Base-by-base conservation (phyloP, 495 filamentous ascomycete genomes). In the Penicillium cataractarum region DNA sequence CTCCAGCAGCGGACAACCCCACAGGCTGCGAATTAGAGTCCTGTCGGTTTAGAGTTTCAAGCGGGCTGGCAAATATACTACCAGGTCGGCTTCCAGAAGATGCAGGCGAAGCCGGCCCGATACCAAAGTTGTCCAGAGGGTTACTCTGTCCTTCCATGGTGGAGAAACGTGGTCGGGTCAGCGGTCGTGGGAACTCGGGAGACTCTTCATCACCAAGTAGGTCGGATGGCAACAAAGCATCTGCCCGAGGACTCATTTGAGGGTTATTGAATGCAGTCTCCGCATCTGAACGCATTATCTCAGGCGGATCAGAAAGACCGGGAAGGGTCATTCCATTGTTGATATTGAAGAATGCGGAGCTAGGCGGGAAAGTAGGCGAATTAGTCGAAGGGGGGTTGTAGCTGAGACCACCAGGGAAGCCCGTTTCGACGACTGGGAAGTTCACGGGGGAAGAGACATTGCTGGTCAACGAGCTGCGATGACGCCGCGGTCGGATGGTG, bases 191-290 rank as follows among this genome's bases (percentile, higher is more conserved):
- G 76, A 76, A 82, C 80, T 73, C 78, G 1, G 86, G 83, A 7
- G 81, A 81, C 60, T 93, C 92, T 49, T 93, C 92, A 61, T 92
- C 86, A 3, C 89, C 76, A 64, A 96, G 87, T 57, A 96, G 86
- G 63, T 91, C 89, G 1, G 91, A 92, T 24, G 92, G 92, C 26
- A 96, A 77, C 27, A 95, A 79, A 24, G 89, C 82, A 53, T 90
- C 85, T 9, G 92, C 92, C 13, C 90, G 89, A 27, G 92, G 92
- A 65, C 91, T 94, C 74, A 95, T 90, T 32, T 91, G 89, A 21
- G 86, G 88, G 42, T 87, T 84, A 39, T 76, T 86, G 55, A 82
- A 83, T 44, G 87, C 76, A 17, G 72, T 52, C 44, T 84, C 83
- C 8, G 69, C 69, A 32, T 84, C 80, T 32, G 73, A 71, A 32